Evolutionary conservation across 1,139 yeast species (phyloP).

Genomic region (Pichia sp.): DNA sequence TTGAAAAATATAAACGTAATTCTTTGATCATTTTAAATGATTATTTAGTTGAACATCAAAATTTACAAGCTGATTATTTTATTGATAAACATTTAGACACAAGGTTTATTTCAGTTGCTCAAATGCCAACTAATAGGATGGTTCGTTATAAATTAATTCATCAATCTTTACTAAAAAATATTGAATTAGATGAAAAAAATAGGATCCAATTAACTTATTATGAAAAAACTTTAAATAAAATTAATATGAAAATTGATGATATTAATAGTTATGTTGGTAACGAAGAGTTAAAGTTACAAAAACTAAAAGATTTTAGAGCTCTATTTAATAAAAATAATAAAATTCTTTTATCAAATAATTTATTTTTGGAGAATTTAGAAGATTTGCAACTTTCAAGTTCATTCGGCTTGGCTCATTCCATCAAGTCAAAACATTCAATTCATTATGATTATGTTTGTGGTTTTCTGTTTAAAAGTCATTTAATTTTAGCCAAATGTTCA

Average conservation of each 20-base stretch:
- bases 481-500: constrained; percentile 33
- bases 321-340: constrained; percentile 21
- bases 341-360: constrained; percentile 1
- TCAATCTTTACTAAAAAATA: constrained; percentile 33
- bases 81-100: constrained; percentile 29
- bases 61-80: constrained; percentile 34
- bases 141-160: constrained; percentile 46
- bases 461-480: constrained; percentile 47
- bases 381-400: constrained; percentile 31
- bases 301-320: constrained; percentile 15
- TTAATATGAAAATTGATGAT: constrained; percentile 28
- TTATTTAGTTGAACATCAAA: constrained; percentile 27
- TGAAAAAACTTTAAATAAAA: constrained; percentile 8
- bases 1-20: constrained; percentile 23
- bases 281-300: constrained; percentile 17
- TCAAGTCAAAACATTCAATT: constrained; percentile 19
- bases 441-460: constrained; percentile 33
- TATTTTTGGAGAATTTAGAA: constrained; percentile 29
- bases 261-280: constrained; percentile 30
- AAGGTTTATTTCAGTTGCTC: constrained; percentile 39
- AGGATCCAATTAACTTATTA: constrained; percentile 12
- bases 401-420: constrained; percentile 37
- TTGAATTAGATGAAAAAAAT: constrained; percentile 23
- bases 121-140: constrained; percentile 48
- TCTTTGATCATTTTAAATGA: constrained; percentile 26